Conservation (phyloP, 2,329 filamentous ascomycete genomes). For the Colletotrichum karsti region DNA sequence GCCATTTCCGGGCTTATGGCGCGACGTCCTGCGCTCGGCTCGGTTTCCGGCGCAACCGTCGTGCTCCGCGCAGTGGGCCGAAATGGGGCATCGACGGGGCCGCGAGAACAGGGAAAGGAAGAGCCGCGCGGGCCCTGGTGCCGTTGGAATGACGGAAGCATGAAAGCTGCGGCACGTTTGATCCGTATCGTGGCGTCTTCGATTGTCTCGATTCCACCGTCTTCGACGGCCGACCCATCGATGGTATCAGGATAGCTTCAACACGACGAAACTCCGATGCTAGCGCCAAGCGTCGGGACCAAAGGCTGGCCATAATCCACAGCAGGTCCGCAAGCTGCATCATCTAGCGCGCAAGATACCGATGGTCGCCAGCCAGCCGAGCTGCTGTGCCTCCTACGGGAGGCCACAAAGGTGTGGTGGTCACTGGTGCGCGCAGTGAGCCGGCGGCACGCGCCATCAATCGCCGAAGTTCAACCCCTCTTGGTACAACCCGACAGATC, state of each 20-base stretch:
- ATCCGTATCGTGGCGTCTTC: background rate
- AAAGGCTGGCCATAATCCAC: background rate
- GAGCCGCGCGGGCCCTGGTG: background rate
- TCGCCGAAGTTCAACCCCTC: conserved; percentile 16
- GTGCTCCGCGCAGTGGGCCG: background rate
- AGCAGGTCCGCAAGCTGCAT: background rate
- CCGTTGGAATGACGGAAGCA: conserved; percentile 13
- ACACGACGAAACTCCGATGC: background rate
- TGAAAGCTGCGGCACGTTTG: conserved; percentile 1
- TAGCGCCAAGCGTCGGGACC: background rate
- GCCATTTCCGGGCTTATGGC: rapidly evolving
- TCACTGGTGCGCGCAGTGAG: too few relatives aligned
- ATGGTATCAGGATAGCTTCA: background rate
- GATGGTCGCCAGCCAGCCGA: background rate
- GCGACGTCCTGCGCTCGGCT: rapidly evolving
- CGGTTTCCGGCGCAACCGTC: background rate
- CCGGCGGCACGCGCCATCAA: background rate
- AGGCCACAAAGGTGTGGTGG: background rate
- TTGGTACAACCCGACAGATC: conserved; percentile 22
- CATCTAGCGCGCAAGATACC: background rate
- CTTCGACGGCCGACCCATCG: background rate
- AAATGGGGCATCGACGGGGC: background rate
- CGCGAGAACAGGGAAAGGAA: background rate
- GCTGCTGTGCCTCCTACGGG: background rate
- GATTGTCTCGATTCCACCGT: background rate